phyloP scores from a whole-genome alignment of 495 filamentous ascomycete species.

The Aspergillus sparsus region DNA sequence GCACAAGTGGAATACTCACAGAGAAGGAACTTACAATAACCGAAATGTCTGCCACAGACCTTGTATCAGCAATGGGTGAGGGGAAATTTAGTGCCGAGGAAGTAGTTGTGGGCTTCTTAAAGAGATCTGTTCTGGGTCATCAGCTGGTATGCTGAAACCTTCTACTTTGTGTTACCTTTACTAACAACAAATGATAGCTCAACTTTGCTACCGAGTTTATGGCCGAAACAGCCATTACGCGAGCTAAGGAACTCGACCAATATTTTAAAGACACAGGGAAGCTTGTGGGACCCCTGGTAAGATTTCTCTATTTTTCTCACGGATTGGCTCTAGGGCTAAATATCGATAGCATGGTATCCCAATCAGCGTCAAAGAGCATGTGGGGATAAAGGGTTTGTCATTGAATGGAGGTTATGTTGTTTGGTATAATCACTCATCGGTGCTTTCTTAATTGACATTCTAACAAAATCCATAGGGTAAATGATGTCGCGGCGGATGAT shows the following conservation, averaged over 20 bases:
- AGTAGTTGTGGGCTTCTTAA: conserved; percentile 62
- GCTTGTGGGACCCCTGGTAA: conserved; percentile 42
- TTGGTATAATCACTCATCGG: conserved; percentile 27
- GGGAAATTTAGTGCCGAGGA: conserved; percentile 55
- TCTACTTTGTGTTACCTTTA: neutral
- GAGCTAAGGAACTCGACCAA: conserved; percentile 59
- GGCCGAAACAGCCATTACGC: conserved; percentile 60
- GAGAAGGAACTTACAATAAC: conserved; percentile 59
- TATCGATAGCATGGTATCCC: conserved; percentile 62
- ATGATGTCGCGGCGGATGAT: conserved; percentile 38
- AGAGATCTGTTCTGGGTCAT: conserved; percentile 60
- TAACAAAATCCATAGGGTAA: conserved; percentile 29
- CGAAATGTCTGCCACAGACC: conserved; percentile 53
- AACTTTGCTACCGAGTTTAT: conserved; percentile 71
- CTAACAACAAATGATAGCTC: conserved; percentile 29
- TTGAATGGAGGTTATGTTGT: conserved; percentile 46
- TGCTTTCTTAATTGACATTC: neutral
- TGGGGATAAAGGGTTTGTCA: conserved; percentile 54
- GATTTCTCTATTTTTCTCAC: conserved; percentile 26
- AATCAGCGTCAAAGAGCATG: conserved; percentile 66
- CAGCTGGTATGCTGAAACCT: conserved; percentile 46
- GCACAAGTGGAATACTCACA: conserved; percentile 50
- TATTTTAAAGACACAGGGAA: conserved; percentile 42
- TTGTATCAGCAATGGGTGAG: conserved; percentile 50
- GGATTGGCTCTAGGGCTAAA: conserved; percentile 19